Evolutionary conservation across 225 moss, liverwort and hornwort species (phyloP), one percentile per base, ranked within the genome.

Genomic region (Sphagnum tenellum): DNA sequence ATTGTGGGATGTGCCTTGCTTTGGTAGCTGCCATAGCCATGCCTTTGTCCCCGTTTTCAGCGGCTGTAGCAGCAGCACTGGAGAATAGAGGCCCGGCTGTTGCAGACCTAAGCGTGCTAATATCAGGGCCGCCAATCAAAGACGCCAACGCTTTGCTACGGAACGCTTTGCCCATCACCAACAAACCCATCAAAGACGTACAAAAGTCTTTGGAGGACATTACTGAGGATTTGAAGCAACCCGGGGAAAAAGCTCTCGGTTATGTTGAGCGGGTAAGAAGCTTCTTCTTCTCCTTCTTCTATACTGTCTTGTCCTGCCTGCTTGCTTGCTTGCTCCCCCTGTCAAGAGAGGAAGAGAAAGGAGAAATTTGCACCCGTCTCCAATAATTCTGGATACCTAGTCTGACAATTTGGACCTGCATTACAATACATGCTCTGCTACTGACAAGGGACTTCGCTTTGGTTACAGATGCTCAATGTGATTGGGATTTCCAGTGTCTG

Each of bases 101-200:
- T 51, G 71, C 88, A 8, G 95, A 96, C 64, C 63, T 89, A 63
- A 81, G 89, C 56, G 86, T 77, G 11, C 73, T 96, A 61, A 84
- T 92, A 59, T 69, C 95, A 69, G 95, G 95, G 59, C 95, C 92
- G 12, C 95, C 96, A 5, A 85, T 98, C 45, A 98, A 98, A 77
- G 92, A 98, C 66, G 78, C 96, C 5, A 81, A 82, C 48, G 96
- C 90, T 4, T 64, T 98, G 66, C 85, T 98, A 4, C 81, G 96
- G 46, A 90, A 98, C 59, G 96, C 96, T n/a, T 81, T 98, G 59
- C 92, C 96, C 14, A 92, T 98, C 49, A 48, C 74, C 14, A 98
- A 89, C 71, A 89, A 90, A 73, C 64, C 89, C 44, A 98, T 98
- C 59, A 90, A 92, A 69, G 96, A 92, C 47, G 71, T 90, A 29